These are phyloP conservation scores for Paraleonurus japonicus DNA, from an alignment of 257 asterid genomes.

Conservation along the genomic window DNA sequence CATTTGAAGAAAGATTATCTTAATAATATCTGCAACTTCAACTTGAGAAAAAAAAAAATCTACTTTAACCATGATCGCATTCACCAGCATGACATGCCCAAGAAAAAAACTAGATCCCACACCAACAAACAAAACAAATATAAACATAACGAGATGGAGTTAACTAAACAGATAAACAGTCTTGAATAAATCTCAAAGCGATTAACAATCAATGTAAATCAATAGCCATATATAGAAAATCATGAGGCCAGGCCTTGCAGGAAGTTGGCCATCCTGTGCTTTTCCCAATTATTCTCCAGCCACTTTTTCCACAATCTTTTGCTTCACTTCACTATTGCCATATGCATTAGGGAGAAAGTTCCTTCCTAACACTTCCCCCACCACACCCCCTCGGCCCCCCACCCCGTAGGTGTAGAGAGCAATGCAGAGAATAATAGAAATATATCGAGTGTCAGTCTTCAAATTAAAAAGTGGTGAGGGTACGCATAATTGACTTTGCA, in stretches of 20 bases:
- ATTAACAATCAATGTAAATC: not conserved
- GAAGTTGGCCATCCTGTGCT: slow-evolving; percentile 12
- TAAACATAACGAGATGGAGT: not conserved
- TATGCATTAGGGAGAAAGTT: not conserved
- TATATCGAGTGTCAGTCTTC: slow-evolving; percentile 4
- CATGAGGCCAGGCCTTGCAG: not conserved
- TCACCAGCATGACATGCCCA: not conserved
- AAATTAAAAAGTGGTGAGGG: not conserved
- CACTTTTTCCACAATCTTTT: slow-evolving; percentile 6
- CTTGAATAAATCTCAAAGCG: not conserved
- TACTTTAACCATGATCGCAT: not conserved
- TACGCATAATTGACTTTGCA: not conserved
- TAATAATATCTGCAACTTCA: slow-evolving; percentile 1
- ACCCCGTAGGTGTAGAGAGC: not conserved
- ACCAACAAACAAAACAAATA: not conserved
- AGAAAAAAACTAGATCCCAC: not conserved
- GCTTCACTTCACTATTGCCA: slow-evolving; percentile 8
- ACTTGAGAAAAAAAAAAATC: not conserved
- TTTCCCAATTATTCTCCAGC: slow-evolving; percentile 16
- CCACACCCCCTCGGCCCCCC: not conserved
- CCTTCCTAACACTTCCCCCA: not conserved
- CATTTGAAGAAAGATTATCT: not conserved
- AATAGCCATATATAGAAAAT: not conserved
- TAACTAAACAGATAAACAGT: not conserved
- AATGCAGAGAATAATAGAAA: not conserved